Conservation (phyloP, 306 rosid genomes). For the Styphnolobium japonicum region DNA sequence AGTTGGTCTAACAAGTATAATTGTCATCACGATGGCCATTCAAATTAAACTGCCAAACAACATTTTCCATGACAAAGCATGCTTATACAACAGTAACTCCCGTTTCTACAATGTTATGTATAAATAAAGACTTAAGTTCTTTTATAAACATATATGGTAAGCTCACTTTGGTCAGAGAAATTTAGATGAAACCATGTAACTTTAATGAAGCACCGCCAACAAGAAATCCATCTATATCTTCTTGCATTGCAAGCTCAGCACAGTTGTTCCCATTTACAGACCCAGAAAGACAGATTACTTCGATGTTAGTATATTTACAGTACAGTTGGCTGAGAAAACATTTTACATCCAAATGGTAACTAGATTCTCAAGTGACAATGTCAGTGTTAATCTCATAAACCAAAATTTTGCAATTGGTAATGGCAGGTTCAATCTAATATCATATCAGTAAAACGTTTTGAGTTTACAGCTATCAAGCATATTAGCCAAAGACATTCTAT, state of each 20-base stretch:
- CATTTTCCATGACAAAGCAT: too few species aligned
- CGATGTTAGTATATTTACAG: background rate
- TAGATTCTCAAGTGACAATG: background rate
- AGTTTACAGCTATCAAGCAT: too few species aligned
- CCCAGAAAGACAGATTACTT: conserved; percentile 42
- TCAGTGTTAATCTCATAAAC: background rate
- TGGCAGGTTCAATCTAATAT: too few species aligned
- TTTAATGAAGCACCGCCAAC: conserved; percentile 72
- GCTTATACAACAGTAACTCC: too few species aligned
- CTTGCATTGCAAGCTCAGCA: conserved; percentile 63
- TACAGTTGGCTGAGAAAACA: background rate
- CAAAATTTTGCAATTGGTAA: too few species aligned
- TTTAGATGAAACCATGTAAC: conserved; percentile 30
- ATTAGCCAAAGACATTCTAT: background rate
- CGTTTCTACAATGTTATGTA: too few species aligned
- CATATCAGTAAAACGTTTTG: too few species aligned
- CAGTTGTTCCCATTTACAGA: conserved; percentile 64
- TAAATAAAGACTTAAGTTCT: background rate
- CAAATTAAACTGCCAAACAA: too few species aligned
- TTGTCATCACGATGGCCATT: too few species aligned
- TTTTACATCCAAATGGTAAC: background rate
- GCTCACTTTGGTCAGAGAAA: background rate
- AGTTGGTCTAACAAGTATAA: too few species aligned
- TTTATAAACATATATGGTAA: background rate
- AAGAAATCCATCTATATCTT: conserved; percentile 69